Conservation (phyloP, 2,329 filamentous ascomycete species). For the Calonectria pteridis region DNA sequence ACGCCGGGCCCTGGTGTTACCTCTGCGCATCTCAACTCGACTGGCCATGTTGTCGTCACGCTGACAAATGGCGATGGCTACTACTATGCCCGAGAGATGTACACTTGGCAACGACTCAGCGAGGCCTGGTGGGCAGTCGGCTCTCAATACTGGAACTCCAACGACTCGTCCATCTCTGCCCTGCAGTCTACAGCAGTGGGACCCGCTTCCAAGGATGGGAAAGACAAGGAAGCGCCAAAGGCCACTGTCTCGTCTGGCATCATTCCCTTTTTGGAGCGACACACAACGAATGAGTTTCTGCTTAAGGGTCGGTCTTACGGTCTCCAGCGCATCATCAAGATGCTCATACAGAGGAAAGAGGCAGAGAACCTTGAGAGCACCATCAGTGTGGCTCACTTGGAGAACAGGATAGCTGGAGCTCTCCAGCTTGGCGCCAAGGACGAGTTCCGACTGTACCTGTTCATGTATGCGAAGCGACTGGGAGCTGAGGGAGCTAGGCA, state of each 20-base stretch:
- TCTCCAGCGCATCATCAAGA: conserved; percentile 91
- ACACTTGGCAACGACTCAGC: conserved; percentile 93
- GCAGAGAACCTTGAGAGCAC: conserved; percentile 92
- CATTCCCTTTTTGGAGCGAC: conserved; percentile 91
- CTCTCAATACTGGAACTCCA: conserved; percentile 99
- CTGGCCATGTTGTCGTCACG: conserved; percentile 88
- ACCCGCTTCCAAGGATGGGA: conserved; percentile 61
- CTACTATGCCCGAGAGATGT: conserved; percentile 87
- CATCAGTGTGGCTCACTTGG: conserved; percentile 93
- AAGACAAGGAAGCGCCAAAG: conserved; percentile 60
- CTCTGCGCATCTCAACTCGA: conserved; percentile 90
- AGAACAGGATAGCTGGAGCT: conserved; percentile 93
- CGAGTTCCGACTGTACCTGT: conserved; percentile 94
- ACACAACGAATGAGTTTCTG: conserved; percentile 93
- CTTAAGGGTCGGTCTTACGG: conserved; percentile 93
- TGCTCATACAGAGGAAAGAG: conserved; percentile 86
- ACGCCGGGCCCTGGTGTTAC: conserved; percentile 87
- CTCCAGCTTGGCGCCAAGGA: conserved; percentile 87
- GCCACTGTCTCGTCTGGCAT: conserved; percentile 86
- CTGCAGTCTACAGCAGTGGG: conserved; percentile 79
- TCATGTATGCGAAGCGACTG: conserved; percentile 97
- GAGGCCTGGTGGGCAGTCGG: conserved; percentile 99
- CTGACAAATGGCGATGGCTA: conserved; percentile 96
- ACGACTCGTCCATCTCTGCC: conserved; percentile 88
- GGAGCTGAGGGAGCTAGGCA: conserved; percentile 87